Evolutionary conservation across 306 rosid genomes (phyloP), one percentile per base, ranked within the genome.

Genomic region (Begonia masoniana): DNA sequence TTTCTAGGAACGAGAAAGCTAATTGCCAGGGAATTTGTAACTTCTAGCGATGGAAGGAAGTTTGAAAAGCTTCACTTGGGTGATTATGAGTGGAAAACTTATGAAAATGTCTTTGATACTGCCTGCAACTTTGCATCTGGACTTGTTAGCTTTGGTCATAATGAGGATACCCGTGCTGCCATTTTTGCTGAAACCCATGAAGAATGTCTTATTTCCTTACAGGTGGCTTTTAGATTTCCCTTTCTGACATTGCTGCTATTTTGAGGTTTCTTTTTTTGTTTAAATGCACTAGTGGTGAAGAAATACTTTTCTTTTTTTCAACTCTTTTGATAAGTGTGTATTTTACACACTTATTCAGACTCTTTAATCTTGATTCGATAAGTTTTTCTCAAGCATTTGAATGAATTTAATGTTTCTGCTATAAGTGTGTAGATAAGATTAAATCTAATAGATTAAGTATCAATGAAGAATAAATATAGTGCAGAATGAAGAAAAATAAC

Each of bases 41-140:
- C 85, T 35, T 61, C 81, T 31, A 70, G 73, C 8, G 84, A 81
- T 76, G 97, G 94, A 57, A 76, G 78, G 68, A 79, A 69, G 83
- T 89, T 80, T 78, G 97, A 89, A 75, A 89, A 83, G 68, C 70
- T 85, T 49, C 85, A 80, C 63, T 59, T 82, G 41, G 97, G 95
- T 35, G 82, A 85, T 10, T 89, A 85, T 65, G 79, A 80, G 55
- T 89, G 97, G 97, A 73, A 80, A 69, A 76, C 87, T 50, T 89
- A 74, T 53, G 71, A 69, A 60, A 77, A 85, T 51, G 87, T 74
- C n/a, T 89, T 82, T 73, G 54, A 67, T 53, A 77, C 75, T 16
- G 83, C 81, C 52, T 74, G 71, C 57, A 80, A 71, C 74, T 89
- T 89, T 73, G 94, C 95, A 10, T 85, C 95, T 15, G 97, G 97